These are phyloP conservation scores for Nakazawaea laoshanensis DNA, from an alignment of 805 yeast genomes.

Conservation along the genomic window DNA sequence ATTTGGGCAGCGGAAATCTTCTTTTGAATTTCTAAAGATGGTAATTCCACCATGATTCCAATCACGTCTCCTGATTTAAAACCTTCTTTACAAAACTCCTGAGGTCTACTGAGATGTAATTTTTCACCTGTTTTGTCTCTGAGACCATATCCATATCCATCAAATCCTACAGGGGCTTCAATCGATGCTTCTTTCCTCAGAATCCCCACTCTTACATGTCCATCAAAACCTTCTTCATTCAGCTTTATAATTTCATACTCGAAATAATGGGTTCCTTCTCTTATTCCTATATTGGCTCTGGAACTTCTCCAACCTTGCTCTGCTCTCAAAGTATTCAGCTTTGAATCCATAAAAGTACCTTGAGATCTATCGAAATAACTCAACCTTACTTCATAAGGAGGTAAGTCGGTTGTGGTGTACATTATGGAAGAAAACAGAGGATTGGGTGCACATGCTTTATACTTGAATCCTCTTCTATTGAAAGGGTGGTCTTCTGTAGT, in stretches of 20 bases:
- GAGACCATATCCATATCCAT: slow-evolving; percentile 88
- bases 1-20: slow-evolving; percentile 30
- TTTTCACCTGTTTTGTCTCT: slow-evolving; percentile 72
- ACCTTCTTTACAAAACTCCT: slow-evolving; percentile 43
- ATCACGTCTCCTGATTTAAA: slow-evolving; percentile 73
- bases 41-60: slow-evolving; percentile 70
- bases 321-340: slow-evolving; percentile 41
- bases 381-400: slow-evolving; percentile 52
- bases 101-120: slow-evolving; percentile 67
- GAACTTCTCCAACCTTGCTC: slow-evolving; percentile 74
- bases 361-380: slow-evolving; percentile 64
- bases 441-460: slow-evolving; percentile 69
- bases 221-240: slow-evolving; percentile 9
- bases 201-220: slow-evolving; percentile 77
- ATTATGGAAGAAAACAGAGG: slow-evolving; percentile 46
- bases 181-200: slow-evolving; percentile 80
- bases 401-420: slow-evolving; percentile 67
- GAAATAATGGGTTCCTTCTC: slow-evolving; percentile 75
- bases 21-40: slow-evolving; percentile 38
- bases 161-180: slow-evolving; percentile 95
- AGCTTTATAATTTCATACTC: slow-evolving; percentile 54
- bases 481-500: slow-evolving; percentile 71
- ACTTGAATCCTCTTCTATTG: slow-evolving; percentile 75
- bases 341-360: slow-evolving; percentile 37
- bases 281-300: slow-evolving; percentile 63